Evolutionary conservation across 1,139 yeast genomes (phyloP), one percentile per base, ranked within the genome.

Genomic region (Geotrichum cucujoidarum): DNA sequence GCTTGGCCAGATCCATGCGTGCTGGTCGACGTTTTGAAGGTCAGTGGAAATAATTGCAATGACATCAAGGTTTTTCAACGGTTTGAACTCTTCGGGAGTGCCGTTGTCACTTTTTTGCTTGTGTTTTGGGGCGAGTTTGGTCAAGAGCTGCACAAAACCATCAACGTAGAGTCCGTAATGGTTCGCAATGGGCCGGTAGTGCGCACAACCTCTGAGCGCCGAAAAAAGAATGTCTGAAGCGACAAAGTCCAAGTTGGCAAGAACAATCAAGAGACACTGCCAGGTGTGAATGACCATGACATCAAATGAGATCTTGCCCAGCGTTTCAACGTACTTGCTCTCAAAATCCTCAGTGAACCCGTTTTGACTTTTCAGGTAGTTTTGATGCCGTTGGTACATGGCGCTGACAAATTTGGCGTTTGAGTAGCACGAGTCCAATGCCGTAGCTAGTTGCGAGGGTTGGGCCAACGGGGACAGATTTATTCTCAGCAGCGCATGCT

Each of bases 11-110:
- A 59, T 55, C 64, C 64, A 61, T 3, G 60, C 57, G 21, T 55
- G 59, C 16, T 53, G 43, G 31, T 51, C 53, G 30, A 51, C 48
- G 2, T 55, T 49, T 47, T 60, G 63, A 35, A 60, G 33, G 41
- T 60, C 63, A 7, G 59, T 54, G 4, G 62, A 53, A 16, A 61
- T 37, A 4, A 61, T 48, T 4, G 64, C 60, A 20, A 59, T 39
- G 16, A 60, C 49, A 24, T 57, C 61, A 32, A 56, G 53, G 39
- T 60, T 63, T 27, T 52, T 47, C 49, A 54, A 49, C n/a, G 60
- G 57, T 22, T 40, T 44, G 36, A 45, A 57, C n/a, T n/a, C n/a
- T n/a, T n/a, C n/a, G n/a, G n/a, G n/a, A n/a, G n/a, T n/a, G n/a
- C n/a, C n/a, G n/a, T n/a, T n/a, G n/a, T n/a, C n/a, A n/a, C n/a